Percentiles rank a stretch among this genome's conserved stretches.
Evolutionary conservation across 2,329 filamentous ascomycete species (phyloP).

Genomic region (Pseudogymnoascus sp.): DNA sequence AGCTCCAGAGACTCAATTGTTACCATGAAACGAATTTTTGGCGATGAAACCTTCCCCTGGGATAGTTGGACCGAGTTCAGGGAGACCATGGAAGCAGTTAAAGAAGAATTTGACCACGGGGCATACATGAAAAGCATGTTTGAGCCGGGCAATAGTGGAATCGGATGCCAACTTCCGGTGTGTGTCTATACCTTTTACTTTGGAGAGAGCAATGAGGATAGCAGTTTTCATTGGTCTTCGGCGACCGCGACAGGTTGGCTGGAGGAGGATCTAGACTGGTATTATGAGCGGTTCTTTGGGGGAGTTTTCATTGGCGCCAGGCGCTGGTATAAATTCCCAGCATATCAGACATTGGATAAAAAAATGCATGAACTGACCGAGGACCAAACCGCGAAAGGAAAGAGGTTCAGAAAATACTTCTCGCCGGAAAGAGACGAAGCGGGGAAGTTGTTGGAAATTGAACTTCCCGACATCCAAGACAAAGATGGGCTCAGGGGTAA

Average conservation of each 20-base stretch:
- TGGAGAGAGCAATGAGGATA: neutral
- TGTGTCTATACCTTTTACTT: conserved; percentile 7
- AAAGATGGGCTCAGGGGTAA: neutral
- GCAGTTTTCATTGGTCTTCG: conserved; percentile 6
- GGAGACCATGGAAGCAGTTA: neutral
- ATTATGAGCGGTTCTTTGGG: neutral
- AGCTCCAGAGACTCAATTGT: neutral
- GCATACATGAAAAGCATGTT: neutral
- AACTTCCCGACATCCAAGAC: neutral
- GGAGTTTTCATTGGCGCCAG: neutral
- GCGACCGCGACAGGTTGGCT: neutral
- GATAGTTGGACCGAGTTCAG: conserved; percentile 3
- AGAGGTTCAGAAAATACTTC: neutral
- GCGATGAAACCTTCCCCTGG: neutral
- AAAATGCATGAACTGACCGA: neutral
- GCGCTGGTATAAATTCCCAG: neutral
- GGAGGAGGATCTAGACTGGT: neutral
- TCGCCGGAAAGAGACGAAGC: neutral
- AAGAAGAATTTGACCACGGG: neutral
- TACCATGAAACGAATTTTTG: neutral
- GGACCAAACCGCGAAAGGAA: neutral
- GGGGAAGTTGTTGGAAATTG: neutral
- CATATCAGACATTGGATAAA: neutral
- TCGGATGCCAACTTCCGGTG: conserved; percentile 1
- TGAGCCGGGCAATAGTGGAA: neutral